phyloP scores from a whole-genome alignment of 1,139 yeast genomes.

The Taiozyma sp. region DNA sequence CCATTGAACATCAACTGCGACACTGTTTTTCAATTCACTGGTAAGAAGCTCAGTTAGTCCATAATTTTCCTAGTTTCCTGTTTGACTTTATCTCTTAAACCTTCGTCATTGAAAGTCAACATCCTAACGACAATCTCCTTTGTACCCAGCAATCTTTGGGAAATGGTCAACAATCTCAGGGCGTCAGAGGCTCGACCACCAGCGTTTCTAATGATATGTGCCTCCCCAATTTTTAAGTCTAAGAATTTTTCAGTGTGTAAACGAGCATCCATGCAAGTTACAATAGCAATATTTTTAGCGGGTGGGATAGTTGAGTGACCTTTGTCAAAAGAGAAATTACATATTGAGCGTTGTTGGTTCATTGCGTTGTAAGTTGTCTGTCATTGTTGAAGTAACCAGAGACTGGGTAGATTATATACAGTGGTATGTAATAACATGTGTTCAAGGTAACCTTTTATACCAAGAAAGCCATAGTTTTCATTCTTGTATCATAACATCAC shows the following conservation, averaged over 20 bases:
- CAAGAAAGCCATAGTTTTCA: neutral
- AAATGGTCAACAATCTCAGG: conserved; percentile 36
- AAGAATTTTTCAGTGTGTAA: conserved; percentile 37
- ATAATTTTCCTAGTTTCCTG: conserved; percentile 28
- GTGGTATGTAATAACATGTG: neutral
- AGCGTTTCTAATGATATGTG: conserved; percentile 42
- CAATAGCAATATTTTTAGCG: conserved; percentile 32
- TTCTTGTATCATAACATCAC: neutral
- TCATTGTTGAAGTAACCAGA: neutral
- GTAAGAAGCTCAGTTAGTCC: conserved; percentile 27
- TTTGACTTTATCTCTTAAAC: conserved; percentile 26
- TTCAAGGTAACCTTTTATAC: neutral
- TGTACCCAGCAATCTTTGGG: conserved; percentile 34
- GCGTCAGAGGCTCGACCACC: conserved; percentile 42
- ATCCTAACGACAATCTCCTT: conserved; percentile 36
- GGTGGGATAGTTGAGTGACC: conserved; percentile 17
- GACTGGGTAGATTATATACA: too few species aligned
- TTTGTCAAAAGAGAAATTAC: neutral
- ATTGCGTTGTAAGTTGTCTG: neutral
- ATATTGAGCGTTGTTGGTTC: conserved; percentile 1
- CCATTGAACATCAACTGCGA: conserved; percentile 32
- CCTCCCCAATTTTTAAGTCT: conserved; percentile 41
- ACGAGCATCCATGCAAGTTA: conserved; percentile 44
- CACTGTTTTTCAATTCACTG: conserved; percentile 31
- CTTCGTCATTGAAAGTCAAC: conserved; percentile 35